Percentiles rank a stretch among this genome's conserved stretches.
Evolutionary conservation across 371 early-diverging fungal species (phyloP).

Genomic region (Funneliformis caledonium): DNA sequence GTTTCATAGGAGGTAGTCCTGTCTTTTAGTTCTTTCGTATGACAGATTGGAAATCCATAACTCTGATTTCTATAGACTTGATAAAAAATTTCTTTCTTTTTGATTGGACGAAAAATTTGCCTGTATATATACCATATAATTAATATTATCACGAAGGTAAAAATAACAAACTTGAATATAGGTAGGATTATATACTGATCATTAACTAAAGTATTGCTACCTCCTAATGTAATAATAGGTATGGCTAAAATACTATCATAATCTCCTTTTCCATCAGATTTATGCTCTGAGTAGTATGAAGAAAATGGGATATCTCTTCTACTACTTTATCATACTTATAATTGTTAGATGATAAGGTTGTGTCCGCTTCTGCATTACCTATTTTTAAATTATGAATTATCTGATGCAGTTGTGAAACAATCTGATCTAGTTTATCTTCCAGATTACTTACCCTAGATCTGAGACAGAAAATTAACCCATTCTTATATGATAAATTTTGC

Average conservation of each 20-base stretch:
- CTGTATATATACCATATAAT: slow-evolving; percentile 18
- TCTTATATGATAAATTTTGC: slow-evolving; percentile 9
- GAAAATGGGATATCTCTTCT: not conserved
- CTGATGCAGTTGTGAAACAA: not conserved
- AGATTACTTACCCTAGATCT: slow-evolving; percentile 10
- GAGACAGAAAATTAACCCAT: slow-evolving; percentile 26
- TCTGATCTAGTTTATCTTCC: slow-evolving; percentile 9
- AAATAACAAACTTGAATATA: slow-evolving; percentile 9
- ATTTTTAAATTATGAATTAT: not conserved
- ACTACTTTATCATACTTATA: too few species aligned
- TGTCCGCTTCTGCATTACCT: not conserved
- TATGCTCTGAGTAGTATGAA: not conserved
- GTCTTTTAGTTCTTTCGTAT: too few species aligned
- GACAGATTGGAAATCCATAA: too few species aligned
- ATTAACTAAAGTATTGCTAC: not conserved
- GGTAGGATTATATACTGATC: not conserved
- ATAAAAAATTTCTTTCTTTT: too few species aligned
- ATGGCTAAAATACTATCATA: too few species aligned
- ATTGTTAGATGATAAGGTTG: not conserved
- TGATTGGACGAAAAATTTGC: not conserved
- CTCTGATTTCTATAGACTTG: too few species aligned
- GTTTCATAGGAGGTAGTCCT: too few species aligned
- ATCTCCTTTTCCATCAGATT: not conserved
- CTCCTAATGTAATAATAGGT: not conserved
- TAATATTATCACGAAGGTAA: slow-evolving; percentile 12